Evolutionary conservation across 2,329 filamentous ascomycete species (phyloP).

Genomic region (Dactylellina leptospora): DNA sequence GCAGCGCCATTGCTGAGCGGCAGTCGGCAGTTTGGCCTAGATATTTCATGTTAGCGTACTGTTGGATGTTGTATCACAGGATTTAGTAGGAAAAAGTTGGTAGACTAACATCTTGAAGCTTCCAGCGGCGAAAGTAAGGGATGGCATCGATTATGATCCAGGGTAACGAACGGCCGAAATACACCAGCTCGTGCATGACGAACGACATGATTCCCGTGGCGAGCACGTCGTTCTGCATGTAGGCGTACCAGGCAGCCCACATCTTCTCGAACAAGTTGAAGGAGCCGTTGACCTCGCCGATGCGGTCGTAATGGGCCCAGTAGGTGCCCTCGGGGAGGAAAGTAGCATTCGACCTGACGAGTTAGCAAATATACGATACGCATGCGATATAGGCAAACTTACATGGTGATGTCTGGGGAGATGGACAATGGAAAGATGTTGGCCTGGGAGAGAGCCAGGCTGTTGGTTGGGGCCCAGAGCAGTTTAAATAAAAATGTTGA

Average conservation of each 20-base stretch:
- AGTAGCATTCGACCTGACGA: constrained; percentile 61
- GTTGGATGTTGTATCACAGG: background rate
- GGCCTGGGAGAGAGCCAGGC: constrained; percentile 19
- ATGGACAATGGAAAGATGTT: constrained; percentile 33
- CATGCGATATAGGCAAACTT: background rate
- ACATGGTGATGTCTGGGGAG: background rate
- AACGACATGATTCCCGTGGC: constrained; percentile 97
- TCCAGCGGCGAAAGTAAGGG: constrained; percentile 88
- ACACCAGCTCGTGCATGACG: constrained; percentile 89
- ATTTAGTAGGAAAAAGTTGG: background rate
- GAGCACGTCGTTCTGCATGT: constrained; percentile 96
- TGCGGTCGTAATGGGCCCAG: constrained; percentile 72
- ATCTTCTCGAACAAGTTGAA: constrained; percentile 86
- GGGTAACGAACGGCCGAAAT: constrained; percentile 89
- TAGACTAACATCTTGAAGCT: constrained; percentile 81
- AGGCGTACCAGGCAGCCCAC: constrained; percentile 92
- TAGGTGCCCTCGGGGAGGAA: constrained; percentile 64
- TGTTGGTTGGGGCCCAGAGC: too few relatives aligned
- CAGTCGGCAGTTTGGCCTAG: constrained; percentile 80
- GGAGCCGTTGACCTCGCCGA: constrained; percentile 78
- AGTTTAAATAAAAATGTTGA: too few relatives aligned
- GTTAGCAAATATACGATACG: background rate
- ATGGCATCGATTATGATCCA: constrained; percentile 93
- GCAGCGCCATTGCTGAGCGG: constrained; percentile 92
- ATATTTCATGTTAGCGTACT: background rate